Conservation (phyloP, 2,329 filamentous ascomycete genomes). For the Ophiostoma himal-ulmi region DNA sequence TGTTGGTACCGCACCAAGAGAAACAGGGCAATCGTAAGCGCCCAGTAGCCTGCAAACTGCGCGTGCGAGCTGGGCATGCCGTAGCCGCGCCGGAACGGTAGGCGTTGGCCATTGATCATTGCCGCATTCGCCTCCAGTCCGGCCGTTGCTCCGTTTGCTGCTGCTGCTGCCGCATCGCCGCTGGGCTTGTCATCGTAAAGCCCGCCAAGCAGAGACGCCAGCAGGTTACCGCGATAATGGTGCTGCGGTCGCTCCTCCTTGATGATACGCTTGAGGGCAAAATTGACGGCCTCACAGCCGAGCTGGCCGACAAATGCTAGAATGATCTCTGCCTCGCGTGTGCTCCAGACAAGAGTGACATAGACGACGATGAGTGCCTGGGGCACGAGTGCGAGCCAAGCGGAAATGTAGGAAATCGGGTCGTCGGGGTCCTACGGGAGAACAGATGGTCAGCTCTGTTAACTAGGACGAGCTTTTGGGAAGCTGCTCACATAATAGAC, state of each 20-base stretch:
- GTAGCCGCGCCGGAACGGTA: constrained; percentile 54
- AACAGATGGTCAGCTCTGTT: not conserved
- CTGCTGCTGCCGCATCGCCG: not conserved
- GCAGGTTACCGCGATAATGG: constrained; percentile 51
- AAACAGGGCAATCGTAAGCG: constrained; percentile 76
- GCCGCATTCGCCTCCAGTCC: not conserved
- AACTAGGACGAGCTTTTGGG: not conserved
- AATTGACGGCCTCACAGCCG: constrained; percentile 86
- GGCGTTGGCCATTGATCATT: constrained; percentile 9
- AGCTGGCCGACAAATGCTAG: constrained; percentile 91
- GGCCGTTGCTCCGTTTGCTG: not conserved
- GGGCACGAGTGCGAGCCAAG: constrained; percentile 88
- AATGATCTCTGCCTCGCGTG: constrained; percentile 80
- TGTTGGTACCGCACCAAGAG: constrained; percentile 61
- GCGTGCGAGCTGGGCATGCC: constrained; percentile 95
- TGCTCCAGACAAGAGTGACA: constrained; percentile 81
- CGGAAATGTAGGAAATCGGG: constrained; percentile 76
- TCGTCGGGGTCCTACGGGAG: constrained; percentile 74
- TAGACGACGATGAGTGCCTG: constrained; percentile 89
- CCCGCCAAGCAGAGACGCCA: constrained; percentile 14
- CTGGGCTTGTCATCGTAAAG: constrained; percentile 4
- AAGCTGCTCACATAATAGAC: constrained; percentile 16
- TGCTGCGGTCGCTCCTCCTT: constrained; percentile 83
- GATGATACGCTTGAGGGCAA: constrained; percentile 79
- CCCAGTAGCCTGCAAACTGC: constrained; percentile 91